Percentiles rank a stretch among this genome's conserved stretches.
These are phyloP conservation scores for Fusarium sp. DNA, from an alignment of 2,329 filamentous ascomycete species.

Conservation along the genomic window DNA sequence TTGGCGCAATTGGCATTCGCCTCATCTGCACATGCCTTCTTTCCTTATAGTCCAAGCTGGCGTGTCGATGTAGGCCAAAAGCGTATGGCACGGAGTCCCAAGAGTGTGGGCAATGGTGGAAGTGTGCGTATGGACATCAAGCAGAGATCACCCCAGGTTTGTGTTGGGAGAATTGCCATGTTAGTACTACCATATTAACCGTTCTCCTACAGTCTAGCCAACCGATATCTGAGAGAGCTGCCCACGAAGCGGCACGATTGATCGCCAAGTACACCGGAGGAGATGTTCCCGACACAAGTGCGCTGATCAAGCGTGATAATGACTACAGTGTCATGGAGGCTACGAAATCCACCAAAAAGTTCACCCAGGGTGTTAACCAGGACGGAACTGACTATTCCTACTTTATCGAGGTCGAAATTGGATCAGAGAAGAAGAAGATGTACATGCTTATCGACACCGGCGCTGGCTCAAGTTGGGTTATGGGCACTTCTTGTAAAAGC, in stretches of 20 bases:
- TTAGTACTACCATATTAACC: conserved; percentile 20
- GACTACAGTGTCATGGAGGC: conserved; percentile 63
- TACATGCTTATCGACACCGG: conserved; percentile 77
- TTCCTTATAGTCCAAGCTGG: conserved; percentile 59
- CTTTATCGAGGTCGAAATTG: conserved; percentile 70
- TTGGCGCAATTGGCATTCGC: conserved; percentile 63
- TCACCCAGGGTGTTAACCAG: conserved; percentile 70
- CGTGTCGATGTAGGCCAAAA: conserved; percentile 48
- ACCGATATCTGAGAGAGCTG: conserved; percentile 54
- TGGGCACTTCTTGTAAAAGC: conserved; percentile 76
- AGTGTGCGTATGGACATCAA: conserved; percentile 59
- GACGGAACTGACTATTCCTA: conserved; percentile 77
- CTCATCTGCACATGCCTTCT: conserved; percentile 62
- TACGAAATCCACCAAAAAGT: conserved; percentile 58
- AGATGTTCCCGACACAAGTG: conserved; percentile 24
- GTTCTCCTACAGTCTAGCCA: conserved; percentile 50
- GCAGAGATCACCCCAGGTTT: conserved; percentile 54
- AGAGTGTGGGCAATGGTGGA: conserved; percentile 34
- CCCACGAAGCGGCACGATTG: conserved; percentile 56
- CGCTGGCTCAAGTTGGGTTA: conserved; percentile 84
- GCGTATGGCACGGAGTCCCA: conserved; percentile 42
- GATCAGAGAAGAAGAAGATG: conserved; percentile 66
- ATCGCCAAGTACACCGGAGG: conserved; percentile 56
- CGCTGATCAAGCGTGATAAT: conserved; percentile 58
- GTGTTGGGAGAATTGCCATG: conserved; percentile 23